phyloP scores from a whole-genome alignment of 805 yeast genomes.

The Candida piceae region DNA sequence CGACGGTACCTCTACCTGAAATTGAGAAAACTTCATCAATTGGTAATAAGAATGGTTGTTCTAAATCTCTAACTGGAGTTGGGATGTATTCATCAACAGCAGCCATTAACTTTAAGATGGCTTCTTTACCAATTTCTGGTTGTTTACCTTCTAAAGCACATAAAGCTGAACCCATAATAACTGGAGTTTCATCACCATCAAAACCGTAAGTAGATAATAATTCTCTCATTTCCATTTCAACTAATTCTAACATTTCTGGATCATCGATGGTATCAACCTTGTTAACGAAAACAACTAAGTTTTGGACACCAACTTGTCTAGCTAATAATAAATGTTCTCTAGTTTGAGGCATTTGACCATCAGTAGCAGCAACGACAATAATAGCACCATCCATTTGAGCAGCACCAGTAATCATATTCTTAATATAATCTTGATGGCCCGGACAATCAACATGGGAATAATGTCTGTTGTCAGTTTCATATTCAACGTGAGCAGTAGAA shows the following conservation, averaged over 20 bases:
- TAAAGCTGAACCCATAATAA: constrained; percentile 96
- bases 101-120: constrained; percentile 76
- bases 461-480: constrained; percentile 91
- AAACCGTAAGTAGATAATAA: constrained; percentile 85
- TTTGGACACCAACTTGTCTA: constrained; percentile 98
- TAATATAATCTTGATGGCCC: constrained; percentile 98
- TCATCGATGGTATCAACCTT: constrained; percentile 97
- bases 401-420: constrained; percentile 99
- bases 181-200: constrained; percentile 98
- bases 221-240: constrained; percentile 99
- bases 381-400: constrained; percentile 99
- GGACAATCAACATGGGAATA: constrained; percentile 98
- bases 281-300: constrained; percentile 95
- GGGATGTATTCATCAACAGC: constrained; percentile 95
- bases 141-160: constrained; percentile 86
- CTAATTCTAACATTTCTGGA: constrained; percentile 98
- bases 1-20: constrained; percentile 99
- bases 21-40: constrained; percentile 96
- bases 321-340: constrained; percentile 98
- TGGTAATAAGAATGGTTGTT: constrained; percentile 94
- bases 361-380: constrained; percentile 98
- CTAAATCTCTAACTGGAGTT: constrained; percentile 93
- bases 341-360: constrained; percentile 99
- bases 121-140: constrained; percentile 89
- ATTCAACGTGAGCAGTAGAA: constrained; percentile 96